phyloP scores from a whole-genome alignment of 192 early-diverging fungal species.

The Backusella tuberculispora region DNA sequence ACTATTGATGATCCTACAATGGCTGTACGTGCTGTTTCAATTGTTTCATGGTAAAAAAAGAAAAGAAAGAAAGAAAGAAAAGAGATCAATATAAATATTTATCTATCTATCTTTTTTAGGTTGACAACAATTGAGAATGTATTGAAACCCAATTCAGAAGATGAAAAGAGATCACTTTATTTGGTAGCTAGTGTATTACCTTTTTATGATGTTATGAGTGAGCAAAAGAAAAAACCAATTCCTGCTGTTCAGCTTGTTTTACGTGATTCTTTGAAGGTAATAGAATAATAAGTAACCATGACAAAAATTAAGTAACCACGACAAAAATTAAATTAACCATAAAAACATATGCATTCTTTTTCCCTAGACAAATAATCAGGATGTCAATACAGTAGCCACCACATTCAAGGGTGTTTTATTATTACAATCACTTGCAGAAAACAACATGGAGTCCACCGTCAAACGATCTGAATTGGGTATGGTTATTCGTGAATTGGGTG shows the following conservation, averaged over 20 bases:
- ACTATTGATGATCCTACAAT: slow-evolving; percentile 26
- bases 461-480: slow-evolving; percentile 43
- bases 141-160: neutral
- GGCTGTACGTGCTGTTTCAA: slow-evolving; percentile 44
- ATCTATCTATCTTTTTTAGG: neutral
- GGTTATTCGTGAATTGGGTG: slow-evolving; percentile 61
- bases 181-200: slow-evolving; percentile 65
- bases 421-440: slow-evolving; percentile 16
- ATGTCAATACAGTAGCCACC: slow-evolving; percentile 44
- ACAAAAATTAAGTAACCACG: neutral
- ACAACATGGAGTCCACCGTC: slow-evolving; percentile 23
- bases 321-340: too few species aligned
- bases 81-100: neutral
- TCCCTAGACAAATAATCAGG: slow-evolving; percentile 35
- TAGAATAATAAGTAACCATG: neutral
- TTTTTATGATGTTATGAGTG: slow-evolving; percentile 43
- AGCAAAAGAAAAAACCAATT: slow-evolving; percentile 50
- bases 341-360: neutral
- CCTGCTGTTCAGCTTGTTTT: slow-evolving; percentile 55
- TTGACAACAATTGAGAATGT: neutral
- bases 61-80: too few species aligned
- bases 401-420: slow-evolving; percentile 36
- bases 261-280: slow-evolving; percentile 68
- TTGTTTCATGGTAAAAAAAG: slow-evolving; percentile 49
- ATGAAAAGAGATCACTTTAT: slow-evolving; percentile 49